Percentiles rank a stretch among this genome's conserved stretches.
Conservation (phyloP, 2,329 filamentous ascomycete genomes). For the Blastomyces gilchristii region DNA sequence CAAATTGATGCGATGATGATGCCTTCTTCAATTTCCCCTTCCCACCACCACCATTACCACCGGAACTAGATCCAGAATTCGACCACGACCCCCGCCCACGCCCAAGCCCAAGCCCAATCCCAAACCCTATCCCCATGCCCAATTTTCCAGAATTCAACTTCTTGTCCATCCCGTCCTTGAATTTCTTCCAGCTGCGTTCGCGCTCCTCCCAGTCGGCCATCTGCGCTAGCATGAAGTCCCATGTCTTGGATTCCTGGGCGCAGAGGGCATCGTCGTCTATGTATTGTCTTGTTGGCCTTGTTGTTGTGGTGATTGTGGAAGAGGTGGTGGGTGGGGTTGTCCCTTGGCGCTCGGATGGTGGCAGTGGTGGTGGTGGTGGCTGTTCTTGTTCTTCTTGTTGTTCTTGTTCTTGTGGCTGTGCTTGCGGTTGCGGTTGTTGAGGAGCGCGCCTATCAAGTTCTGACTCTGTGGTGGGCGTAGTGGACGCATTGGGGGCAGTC, state of each 20-base stretch:
- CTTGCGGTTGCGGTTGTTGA: not conserved
- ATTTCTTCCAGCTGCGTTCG: slow-evolving; percentile 27
- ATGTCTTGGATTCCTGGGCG: slow-evolving; percentile 27
- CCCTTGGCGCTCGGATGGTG: not conserved
- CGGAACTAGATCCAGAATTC: not conserved
- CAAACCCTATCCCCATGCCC: no score
- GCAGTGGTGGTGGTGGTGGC: not conserved
- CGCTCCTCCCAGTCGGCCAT: slow-evolving; percentile 36
- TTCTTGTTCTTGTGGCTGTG: not conserved
- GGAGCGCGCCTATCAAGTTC: not conserved
- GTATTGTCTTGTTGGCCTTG: slow-evolving; percentile 3
- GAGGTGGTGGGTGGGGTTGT: no score
- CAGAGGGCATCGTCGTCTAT: slow-evolving; percentile 20
- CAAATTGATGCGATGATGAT: not conserved
- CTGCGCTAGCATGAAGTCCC: slow-evolving; percentile 35
- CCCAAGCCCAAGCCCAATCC: slow-evolving; percentile 16
- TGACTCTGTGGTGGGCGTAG: not conserved
- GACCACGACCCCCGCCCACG: slow-evolving; percentile 3
- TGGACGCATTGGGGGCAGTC: not conserved
- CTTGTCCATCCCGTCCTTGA: slow-evolving; percentile 22
- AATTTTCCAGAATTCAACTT: slow-evolving; percentile 16
- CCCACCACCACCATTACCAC: slow-evolving; percentile 3
- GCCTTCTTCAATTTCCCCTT: slow-evolving; percentile 11
- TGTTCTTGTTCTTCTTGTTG: not conserved
- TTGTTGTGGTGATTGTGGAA: not conserved